These are phyloP conservation scores for Fusarium liriodendri DNA, from an alignment of 2,329 filamentous ascomycete genomes.

Conservation along the genomic window DNA sequence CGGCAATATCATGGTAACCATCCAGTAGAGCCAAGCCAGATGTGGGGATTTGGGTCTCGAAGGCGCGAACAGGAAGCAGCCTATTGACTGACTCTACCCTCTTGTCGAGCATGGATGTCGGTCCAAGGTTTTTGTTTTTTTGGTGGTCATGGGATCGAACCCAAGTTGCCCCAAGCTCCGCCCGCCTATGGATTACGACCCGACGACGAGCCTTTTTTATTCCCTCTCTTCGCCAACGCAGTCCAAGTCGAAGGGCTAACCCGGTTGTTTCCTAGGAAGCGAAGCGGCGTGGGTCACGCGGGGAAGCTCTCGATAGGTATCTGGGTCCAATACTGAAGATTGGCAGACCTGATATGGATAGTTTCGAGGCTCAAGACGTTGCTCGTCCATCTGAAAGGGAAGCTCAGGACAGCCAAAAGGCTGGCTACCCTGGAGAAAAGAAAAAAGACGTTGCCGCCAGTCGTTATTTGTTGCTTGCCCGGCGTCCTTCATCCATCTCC, in stretches of 20 bases:
- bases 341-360: neutral
- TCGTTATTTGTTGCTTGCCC: neutral
- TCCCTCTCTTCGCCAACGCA: constrained; percentile 15
- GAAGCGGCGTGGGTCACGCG: neutral
- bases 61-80: constrained; percentile 2
- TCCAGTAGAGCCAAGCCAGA: constrained; percentile 4
- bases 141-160: constrained; percentile 38
- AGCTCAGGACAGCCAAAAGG: neutral
- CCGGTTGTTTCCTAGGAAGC: neutral
- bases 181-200: constrained; percentile 22
- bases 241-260: neutral
- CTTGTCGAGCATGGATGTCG: constrained; percentile 17
- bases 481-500: neutral
- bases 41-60: constrained; percentile 2
- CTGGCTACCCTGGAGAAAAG: constrained; percentile 3
- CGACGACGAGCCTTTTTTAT: constrained; percentile 21
- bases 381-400: neutral
- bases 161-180: constrained; percentile 37
- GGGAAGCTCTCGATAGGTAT: neutral
- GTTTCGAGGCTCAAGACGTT: neutral
- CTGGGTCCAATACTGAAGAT: neutral
- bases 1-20: constrained; percentile 17
- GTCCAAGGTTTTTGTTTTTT: constrained; percentile 36
- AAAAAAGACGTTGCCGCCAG: constrained; percentile 1
- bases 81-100: constrained; percentile 25